Conservation (phyloP, 2,329 filamentous ascomycete genomes). For the Dactylellina leptospora region DNA sequence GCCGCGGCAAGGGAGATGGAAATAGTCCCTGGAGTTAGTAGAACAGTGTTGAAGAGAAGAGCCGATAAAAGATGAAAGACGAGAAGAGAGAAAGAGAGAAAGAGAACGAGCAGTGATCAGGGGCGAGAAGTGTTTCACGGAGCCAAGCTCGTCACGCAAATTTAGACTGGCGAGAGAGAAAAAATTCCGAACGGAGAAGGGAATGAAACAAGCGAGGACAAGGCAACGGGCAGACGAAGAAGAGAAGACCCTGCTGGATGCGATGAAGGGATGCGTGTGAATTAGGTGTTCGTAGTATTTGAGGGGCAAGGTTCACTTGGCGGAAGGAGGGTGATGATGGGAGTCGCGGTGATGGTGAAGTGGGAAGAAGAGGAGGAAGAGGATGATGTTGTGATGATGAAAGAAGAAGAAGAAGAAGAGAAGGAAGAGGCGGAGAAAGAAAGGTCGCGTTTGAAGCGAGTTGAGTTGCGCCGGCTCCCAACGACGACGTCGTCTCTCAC, state of each 20-base stretch:
- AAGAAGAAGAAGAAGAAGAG: slow-evolving; percentile 2
- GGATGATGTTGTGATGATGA: slow-evolving; percentile 1
- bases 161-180: neutral
- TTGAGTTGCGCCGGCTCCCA: neutral
- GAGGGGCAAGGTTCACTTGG: too few species aligned
- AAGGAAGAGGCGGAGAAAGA: neutral
- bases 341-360: slow-evolving; percentile 30
- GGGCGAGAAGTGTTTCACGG: slow-evolving; percentile 38
- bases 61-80: slow-evolving; percentile 10
- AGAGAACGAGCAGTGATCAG: slow-evolving; percentile 43
- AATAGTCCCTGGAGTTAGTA: neutral
- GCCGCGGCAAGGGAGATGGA: slow-evolving; percentile 1
- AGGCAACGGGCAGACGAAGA: slow-evolving; percentile 39
- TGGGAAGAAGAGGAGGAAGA: slow-evolving; percentile 22
- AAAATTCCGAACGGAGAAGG: neutral
- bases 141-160: slow-evolving; percentile 39
- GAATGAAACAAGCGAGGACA: slow-evolving; percentile 9
- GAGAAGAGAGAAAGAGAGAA: slow-evolving; percentile 36
- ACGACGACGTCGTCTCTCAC: too few species aligned
- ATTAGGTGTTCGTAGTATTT: too few species aligned
- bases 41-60: slow-evolving; percentile 11
- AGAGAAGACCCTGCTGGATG: slow-evolving; percentile 51
- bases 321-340: slow-evolving; percentile 10
- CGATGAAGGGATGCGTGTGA: too few species aligned
- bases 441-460: neutral